phyloP scores from a whole-genome alignment of 2,329 filamentous ascomycete species.

The Trichoderma sp. region DNA sequence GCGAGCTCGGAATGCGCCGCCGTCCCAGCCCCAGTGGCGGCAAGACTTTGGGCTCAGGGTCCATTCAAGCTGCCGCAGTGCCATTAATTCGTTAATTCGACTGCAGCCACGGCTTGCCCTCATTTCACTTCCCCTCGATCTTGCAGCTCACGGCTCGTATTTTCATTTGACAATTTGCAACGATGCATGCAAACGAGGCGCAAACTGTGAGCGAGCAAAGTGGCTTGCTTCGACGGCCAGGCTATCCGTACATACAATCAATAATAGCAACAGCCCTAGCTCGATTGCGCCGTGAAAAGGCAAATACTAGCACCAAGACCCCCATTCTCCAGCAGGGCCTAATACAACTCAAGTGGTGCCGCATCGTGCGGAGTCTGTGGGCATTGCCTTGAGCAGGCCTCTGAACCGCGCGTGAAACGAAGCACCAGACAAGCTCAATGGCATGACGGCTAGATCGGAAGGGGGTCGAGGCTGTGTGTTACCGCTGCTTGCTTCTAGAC shows the following conservation, averaged over 20 bases:
- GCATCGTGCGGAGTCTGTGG: neutral
- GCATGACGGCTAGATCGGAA: constrained; percentile 6
- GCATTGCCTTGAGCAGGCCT: constrained; percentile 2
- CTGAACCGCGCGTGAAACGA: constrained; percentile 10
- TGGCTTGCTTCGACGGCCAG: neutral
- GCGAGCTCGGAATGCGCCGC: constrained; percentile 15
- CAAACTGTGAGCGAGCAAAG: neutral
- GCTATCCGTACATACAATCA: too few species aligned
- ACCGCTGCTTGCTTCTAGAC: neutral
- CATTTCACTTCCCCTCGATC: constrained; percentile 3
- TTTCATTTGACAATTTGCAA: neutral
- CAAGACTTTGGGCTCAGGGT: constrained; percentile 15
- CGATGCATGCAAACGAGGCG: neutral
- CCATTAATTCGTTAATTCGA: neutral
- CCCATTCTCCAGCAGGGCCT: neutral
- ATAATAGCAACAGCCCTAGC: neutral
- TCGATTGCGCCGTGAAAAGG: neutral
- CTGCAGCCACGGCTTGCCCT: neutral
- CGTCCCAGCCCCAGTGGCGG: constrained; percentile 2
- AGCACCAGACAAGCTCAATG: neutral
- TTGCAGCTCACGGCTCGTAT: neutral
- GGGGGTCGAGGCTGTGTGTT: constrained; percentile 14
- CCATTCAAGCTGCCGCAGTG: neutral
- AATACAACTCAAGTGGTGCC: neutral
- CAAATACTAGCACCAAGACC: neutral